Evolutionary conservation across 768 basidiomycete genomes (phyloP), one percentile per base, ranked within the genome.

Genomic region (Agrocybe chaxingu): DNA sequence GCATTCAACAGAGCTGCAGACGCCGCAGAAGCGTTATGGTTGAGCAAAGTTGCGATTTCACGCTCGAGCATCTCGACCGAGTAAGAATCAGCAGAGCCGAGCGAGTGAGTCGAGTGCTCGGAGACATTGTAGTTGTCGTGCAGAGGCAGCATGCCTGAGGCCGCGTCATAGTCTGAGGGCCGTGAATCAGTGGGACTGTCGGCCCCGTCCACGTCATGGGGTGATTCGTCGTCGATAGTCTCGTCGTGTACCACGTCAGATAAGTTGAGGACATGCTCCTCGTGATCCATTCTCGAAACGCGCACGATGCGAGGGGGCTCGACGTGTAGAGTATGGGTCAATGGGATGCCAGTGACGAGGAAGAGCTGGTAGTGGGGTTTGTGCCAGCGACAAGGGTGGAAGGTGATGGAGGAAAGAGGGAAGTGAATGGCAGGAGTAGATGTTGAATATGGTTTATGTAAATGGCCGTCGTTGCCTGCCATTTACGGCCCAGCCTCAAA

Each of bases 211-310:
- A 66, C 53, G 39, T 65, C 60, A 44, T 64, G 60, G 47, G 71
- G 70, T 41, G 71, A 68, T 56, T 83, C 81, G 58, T 85, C 79
- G 64, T 76, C 81, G 18, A 88, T 77, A 30, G 84, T 77, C 50
- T 88, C 85, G 64, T 90, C 88, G 66, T 89, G 86, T 40, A 91
- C 87, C 67, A 91, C 89, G 69, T 91, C 89, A 41, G 89, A 90
- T 58, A 91, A 80, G 62, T 82, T 80, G 54, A 91, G 78, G 55
- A 81, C 79, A 53, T 80, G 79, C 63, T 84, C 81, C 64, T 84
- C 82, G 66, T 79, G 65, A 57, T 78, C 73, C 75, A 76, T 76
- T 62, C 52, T 61, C 48, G 56, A 47, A 24, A 24, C 24, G 24
- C 24, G 24, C 24, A 24, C 24, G 49, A 46, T 38, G 42, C 37